Conservation (phyloP, 257 asterid species). For the Eustoma russellianum region DNA sequence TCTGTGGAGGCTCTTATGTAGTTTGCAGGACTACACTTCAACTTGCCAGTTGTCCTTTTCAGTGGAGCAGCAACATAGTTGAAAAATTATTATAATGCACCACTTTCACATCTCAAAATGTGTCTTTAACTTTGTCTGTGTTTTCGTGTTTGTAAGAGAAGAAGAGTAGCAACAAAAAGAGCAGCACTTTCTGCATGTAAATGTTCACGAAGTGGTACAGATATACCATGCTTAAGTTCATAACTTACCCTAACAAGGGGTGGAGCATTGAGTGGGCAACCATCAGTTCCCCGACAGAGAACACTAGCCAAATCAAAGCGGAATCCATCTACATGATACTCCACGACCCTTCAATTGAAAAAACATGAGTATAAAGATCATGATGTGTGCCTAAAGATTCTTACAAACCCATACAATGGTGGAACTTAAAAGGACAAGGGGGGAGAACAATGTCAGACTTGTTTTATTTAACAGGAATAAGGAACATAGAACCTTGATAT, state of each 20-base stretch:
- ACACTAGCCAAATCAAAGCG: conserved; percentile 95
- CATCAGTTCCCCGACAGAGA: conserved; percentile 94
- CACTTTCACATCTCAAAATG: too few species aligned
- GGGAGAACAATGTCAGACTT: background rate
- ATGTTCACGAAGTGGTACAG: background rate
- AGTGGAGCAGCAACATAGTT: too few species aligned
- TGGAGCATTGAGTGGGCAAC: conserved; percentile 84
- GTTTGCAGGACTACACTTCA: too few species aligned
- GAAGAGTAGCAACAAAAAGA: too few species aligned
- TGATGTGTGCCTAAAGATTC: background rate
- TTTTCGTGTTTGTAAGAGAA: too few species aligned
- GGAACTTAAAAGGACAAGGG: background rate
- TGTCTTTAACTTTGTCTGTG: too few species aligned
- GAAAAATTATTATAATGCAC: too few species aligned
- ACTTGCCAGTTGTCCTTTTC: too few species aligned
- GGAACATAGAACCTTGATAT: too few species aligned
- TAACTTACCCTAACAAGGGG: conserved; percentile 68
- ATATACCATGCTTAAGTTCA: conserved; percentile 2
- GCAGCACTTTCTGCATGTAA: too few species aligned
- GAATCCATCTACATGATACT: conserved; percentile 95
- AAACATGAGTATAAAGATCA: conserved; percentile 5
- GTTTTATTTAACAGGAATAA: background rate
- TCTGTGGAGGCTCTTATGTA: too few species aligned
- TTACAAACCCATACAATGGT: background rate
- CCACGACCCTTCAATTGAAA: conserved; percentile 60